Percentiles rank a stretch among this genome's conserved stretches.
These are phyloP conservation scores for Penicillium coffeae DNA, from an alignment of 495 filamentous ascomycete species.

Conservation along the genomic window DNA sequence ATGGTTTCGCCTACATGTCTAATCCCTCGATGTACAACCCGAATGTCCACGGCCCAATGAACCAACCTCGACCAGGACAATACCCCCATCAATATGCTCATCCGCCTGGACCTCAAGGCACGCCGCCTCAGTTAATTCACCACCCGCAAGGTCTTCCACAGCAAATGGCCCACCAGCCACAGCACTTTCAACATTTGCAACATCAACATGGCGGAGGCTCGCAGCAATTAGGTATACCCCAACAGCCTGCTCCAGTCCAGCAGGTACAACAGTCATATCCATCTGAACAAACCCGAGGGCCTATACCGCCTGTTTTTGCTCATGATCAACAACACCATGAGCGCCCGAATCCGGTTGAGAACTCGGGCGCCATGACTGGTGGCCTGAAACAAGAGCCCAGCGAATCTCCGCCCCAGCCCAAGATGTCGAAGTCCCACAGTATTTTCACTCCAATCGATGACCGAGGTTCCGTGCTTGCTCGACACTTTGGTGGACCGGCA, in stretches of 20 bases:
- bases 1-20: constrained; percentile 80
- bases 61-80: constrained; percentile 42
- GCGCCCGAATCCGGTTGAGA: constrained; percentile 37
- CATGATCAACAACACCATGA: constrained; percentile 38
- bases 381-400: constrained; percentile 38
- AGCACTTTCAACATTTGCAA: constrained; percentile 35
- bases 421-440: constrained; percentile 82
- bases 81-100: constrained; percentile 45
- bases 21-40: constrained; percentile 82
- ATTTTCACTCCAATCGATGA: constrained; percentile 98
- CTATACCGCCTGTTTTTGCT: constrained; percentile 48
- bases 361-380: constrained; percentile 37
- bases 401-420: constrained; percentile 55
- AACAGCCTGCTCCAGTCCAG: constrained; percentile 1
- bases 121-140: constrained; percentile 22
- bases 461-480: constrained; percentile 78
- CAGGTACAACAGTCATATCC: constrained; percentile 63
- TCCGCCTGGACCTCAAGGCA: constrained; percentile 33
- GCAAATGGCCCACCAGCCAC: constrained; percentile 28
- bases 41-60: constrained; percentile 50
- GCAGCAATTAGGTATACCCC: constrained; percentile 15
- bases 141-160: constrained; percentile 32
- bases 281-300: constrained; percentile 60
- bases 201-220: constrained; percentile 31
- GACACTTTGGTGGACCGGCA: constrained; percentile 67